These are phyloP conservation scores for Neoconidiobolus thromboides DNA, from an alignment of 371 early-diverging fungal genomes.

Conservation along the genomic window DNA sequence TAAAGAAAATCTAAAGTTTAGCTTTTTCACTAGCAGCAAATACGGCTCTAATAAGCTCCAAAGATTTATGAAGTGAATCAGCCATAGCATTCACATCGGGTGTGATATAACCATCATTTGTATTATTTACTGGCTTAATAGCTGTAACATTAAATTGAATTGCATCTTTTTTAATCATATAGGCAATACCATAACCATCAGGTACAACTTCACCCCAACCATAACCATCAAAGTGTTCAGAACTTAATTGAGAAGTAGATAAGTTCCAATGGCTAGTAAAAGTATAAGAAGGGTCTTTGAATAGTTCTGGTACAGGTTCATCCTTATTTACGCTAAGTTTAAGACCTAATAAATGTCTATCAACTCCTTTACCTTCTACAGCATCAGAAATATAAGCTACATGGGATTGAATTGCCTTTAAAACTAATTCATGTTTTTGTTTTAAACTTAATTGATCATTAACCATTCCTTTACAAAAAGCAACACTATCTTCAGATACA, in stretches of 20 bases:
- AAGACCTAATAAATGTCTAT: slow-evolving; percentile 76
- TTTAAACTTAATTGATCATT: slow-evolving; percentile 24
- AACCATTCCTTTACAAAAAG: slow-evolving; percentile 76
- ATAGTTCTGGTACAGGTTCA: slow-evolving; percentile 64
- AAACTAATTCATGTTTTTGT: slow-evolving; percentile 43
- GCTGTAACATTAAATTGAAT: slow-evolving; percentile 75
- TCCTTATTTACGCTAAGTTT: slow-evolving; percentile 35
- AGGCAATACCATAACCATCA: slow-evolving; percentile 86
- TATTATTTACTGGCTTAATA: slow-evolving; percentile 27
- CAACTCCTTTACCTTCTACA: slow-evolving; percentile 70
- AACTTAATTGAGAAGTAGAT: slow-evolving; percentile 79
- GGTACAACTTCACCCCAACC: slow-evolving; percentile 96
- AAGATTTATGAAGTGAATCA: not conserved
- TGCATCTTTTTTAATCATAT: slow-evolving; percentile 72
- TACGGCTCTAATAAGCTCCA: not conserved
- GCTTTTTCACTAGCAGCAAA: not conserved
- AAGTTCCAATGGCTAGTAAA: slow-evolving; percentile 81
- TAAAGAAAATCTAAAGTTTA: too few relatives aligned
- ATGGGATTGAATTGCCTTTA: slow-evolving; percentile 56
- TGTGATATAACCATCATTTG: slow-evolving; percentile 12
- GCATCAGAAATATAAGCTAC: slow-evolving; percentile 60
- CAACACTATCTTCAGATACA: slow-evolving; percentile 55
- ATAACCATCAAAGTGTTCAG: slow-evolving; percentile 79
- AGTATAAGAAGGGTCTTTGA: slow-evolving; percentile 61
- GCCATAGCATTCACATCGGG: not conserved